Evolutionary conservation across 1,139 yeast species (phyloP), one percentile per base, ranked within the genome.

Genomic region (Petasospora rhodanensis): DNA sequence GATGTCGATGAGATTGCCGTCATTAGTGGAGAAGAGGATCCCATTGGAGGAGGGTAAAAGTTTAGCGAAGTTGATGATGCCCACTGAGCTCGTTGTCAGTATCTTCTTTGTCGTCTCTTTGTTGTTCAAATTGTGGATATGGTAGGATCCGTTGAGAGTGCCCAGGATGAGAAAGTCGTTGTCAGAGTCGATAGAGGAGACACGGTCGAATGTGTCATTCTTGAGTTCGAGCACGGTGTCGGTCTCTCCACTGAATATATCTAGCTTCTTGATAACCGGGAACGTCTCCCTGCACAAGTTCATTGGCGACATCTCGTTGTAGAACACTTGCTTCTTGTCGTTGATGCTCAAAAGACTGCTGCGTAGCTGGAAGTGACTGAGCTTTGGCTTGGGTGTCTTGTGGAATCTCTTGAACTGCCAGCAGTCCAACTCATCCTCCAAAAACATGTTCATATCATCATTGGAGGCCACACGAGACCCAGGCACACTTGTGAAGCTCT

Each of bases 311-410:
- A 35, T 10, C 18, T 43, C 43, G 14, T 25, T 34, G 22, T 21
- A 41, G 14, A 28, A 31, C 3, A 40, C 24, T 14, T 36, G 34
- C 4, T 21, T 33, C 6, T 18, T 26, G 0, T 22, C 14, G 14
- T 33, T 35, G 11, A 30, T 10, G 6, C 38, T 31, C 4, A 76
- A 68, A 35, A 74, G 56, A 18, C 32, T 35, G 42, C 73, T 71
- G 14, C 82, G 56, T 22, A 76, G 58, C 51, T 76, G 82, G 53
- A 74, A 73, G 55, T 76, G 82, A 18, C 73, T 68, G 12, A 74
- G 60, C 42, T 65, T 68, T 12, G 77, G 70, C 36, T 65, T 66
- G 13, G 76, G 61, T 34, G 54, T 54, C 30, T 69, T 58, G 54
- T 58, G 70, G 44, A 68, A 73, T 31, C 59, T 58, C 22, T 62